Evolutionary conservation across 345 rosid genomes (phyloP).

Genomic region (Moringa oleifera): DNA sequence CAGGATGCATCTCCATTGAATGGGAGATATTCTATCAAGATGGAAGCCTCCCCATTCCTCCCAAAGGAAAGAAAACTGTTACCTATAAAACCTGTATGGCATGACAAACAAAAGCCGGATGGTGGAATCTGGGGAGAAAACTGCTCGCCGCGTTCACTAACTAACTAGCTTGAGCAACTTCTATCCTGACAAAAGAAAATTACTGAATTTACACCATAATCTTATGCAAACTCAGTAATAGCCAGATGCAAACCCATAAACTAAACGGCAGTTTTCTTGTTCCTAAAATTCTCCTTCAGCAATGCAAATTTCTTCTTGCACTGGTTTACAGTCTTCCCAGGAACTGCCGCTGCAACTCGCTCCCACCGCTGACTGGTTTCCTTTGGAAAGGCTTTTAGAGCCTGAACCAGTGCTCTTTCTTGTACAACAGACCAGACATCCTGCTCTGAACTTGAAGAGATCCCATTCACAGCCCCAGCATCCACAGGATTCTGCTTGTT

Average conservation of each 20-base stretch:
- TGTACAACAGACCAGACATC: constrained; percentile 92
- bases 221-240: background rate
- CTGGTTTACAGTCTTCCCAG: constrained; percentile 83
- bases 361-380: constrained; percentile 94
- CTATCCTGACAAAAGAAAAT: background rate
- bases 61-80: too few relatives aligned
- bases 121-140: background rate
- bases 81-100: background rate
- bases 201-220: background rate
- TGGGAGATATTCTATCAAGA: background rate
- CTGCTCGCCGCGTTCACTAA: background rate
- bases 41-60: too few relatives aligned
- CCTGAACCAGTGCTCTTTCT: constrained; percentile 92
- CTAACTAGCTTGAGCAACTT: background rate
- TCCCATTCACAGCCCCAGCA: constrained; percentile 26
- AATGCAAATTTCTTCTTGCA: constrained; percentile 88
- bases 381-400: constrained; percentile 92
- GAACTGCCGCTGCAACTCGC: constrained; percentile 95
- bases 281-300: constrained; percentile 82
- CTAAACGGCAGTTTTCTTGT: constrained; percentile 54
- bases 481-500: constrained; percentile 34
- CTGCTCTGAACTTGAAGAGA: constrained; percentile 53
- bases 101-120: background rate
- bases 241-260: background rate
- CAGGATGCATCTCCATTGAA: background rate